Evolutionary conservation across 306 rosid genomes (phyloP).

Genomic region (Urtica urens): DNA sequence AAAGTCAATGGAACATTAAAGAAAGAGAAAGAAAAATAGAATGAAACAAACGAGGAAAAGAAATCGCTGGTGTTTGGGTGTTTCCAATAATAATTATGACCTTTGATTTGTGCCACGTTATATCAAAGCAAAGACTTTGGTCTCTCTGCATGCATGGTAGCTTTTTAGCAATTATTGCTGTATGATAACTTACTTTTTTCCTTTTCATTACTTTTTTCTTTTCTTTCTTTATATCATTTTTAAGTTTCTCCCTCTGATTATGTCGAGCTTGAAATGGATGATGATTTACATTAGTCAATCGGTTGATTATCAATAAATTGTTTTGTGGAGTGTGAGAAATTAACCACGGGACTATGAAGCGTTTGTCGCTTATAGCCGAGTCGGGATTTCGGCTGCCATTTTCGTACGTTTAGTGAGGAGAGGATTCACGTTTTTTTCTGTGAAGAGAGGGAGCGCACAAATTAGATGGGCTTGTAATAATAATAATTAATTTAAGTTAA

Average conservation of each 20-base stretch:
- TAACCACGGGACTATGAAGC: too few relatives aligned
- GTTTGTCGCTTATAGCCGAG: too few relatives aligned
- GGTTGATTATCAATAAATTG: not conserved
- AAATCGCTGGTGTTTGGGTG: not conserved
- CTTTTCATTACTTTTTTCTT: not conserved
- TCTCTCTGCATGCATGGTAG: constrained; percentile 19
- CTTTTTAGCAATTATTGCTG: constrained; percentile 27
- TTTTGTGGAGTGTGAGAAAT: too few relatives aligned
- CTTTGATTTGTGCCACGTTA: constrained; percentile 21
- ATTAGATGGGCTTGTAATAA: too few relatives aligned
- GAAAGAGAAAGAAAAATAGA: not conserved
- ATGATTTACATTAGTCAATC: not conserved
- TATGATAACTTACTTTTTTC: constrained; percentile 9
- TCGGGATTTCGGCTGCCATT: too few relatives aligned
- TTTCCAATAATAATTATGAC: not conserved
- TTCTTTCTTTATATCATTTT: not conserved
- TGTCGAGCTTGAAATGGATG: not conserved
- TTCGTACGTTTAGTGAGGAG: too few relatives aligned
- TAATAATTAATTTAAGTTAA: too few relatives aligned
- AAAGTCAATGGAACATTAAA: not conserved
- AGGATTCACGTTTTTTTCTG: too few relatives aligned
- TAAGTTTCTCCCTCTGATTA: not conserved
- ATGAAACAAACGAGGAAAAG: constrained; percentile 8
- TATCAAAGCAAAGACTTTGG: constrained; percentile 6
- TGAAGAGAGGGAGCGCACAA: too few relatives aligned